Percentiles rank a stretch among this genome's conserved stretches.
Conservation (phyloP, 2,329 filamentous ascomycete genomes). For the Macrophomina pseudophaseolina region DNA sequence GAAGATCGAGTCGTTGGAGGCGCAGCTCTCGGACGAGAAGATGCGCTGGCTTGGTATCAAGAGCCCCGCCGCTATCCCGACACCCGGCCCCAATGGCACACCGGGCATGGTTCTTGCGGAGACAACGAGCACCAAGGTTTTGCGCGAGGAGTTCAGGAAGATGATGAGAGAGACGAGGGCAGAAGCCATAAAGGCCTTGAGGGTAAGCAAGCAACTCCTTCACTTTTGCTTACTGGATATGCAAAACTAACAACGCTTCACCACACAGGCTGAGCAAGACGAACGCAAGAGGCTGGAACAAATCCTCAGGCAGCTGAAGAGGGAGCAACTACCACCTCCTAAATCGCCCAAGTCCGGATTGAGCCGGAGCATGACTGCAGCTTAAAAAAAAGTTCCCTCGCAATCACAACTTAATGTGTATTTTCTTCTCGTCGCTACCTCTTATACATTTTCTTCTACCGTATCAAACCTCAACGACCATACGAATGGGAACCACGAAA, state of each 20-base stretch:
- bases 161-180: conserved; percentile 76
- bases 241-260: conserved; percentile 32
- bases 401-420: conserved; percentile 7
- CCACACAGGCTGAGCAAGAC: conserved; percentile 69
- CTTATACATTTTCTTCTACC: background rate
- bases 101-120: conserved; percentile 45
- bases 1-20: conserved; percentile 67
- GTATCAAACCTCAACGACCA: conserved; percentile 9
- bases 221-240: background rate
- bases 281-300: conserved; percentile 71
- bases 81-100: conserved; percentile 34
- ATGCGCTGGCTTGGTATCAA: conserved; percentile 68
- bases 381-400: background rate
- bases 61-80: conserved; percentile 51
- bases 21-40: conserved; percentile 69
- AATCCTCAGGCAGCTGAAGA: conserved; percentile 61
- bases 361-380: conserved; percentile 17
- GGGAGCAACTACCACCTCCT: conserved; percentile 38
- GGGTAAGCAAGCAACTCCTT: conserved; percentile 50
- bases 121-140: conserved; percentile 69
- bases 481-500: background rate
- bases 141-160: conserved; percentile 78
- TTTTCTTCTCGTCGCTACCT: background rate
- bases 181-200: conserved; percentile 68
- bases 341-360: conserved; percentile 12